Percentiles rank a stretch among this genome's conserved stretches.
These are phyloP conservation scores for Pleomassaria siparia DNA, from an alignment of 2,329 filamentous ascomycete species.

Conservation along the genomic window DNA sequence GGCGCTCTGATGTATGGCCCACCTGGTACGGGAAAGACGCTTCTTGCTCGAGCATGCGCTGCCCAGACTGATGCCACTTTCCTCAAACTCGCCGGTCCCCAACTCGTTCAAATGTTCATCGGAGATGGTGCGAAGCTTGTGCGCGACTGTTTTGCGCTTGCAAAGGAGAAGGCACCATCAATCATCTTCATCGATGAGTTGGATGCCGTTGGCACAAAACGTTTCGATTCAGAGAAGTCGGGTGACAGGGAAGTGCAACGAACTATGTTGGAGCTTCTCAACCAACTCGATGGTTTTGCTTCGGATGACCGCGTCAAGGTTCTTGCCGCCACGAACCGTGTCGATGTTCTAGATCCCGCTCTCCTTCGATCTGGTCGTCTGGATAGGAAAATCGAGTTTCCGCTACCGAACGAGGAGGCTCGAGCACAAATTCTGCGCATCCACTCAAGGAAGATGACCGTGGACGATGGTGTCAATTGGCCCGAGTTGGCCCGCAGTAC, in stretches of 20 bases:
- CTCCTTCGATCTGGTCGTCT: conserved; percentile 88
- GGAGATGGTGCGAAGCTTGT: conserved; percentile 98
- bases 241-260: conserved; percentile 97
- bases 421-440: conserved; percentile 96
- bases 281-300: conserved; percentile 97
- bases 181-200: conserved; percentile 99
- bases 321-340: conserved; percentile 88
- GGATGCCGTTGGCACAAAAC: conserved; percentile 97
- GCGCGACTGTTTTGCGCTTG: conserved; percentile 93
- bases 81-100: conserved; percentile 94
- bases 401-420: conserved; percentile 95
- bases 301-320: conserved; percentile 98
- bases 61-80: conserved; percentile 98
- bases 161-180: conserved; percentile 97
- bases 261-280: conserved; percentile 97
- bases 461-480: conserved; percentile 94
- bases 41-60: conserved; percentile 91
- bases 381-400: conserved; percentile 98
- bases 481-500: conserved; percentile 92
- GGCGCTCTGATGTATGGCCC: conserved; percentile 98
- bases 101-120: conserved; percentile 99
- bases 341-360: conserved; percentile 90
- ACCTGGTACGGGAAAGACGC: conserved; percentile 85
- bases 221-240: conserved; percentile 97
- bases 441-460: conserved; percentile 97